Evolutionary conservation across 352 stramenopile genomes (phyloP), one percentile per base, ranked within the genome.

Genomic region (Globisporangium ultimum): DNA sequence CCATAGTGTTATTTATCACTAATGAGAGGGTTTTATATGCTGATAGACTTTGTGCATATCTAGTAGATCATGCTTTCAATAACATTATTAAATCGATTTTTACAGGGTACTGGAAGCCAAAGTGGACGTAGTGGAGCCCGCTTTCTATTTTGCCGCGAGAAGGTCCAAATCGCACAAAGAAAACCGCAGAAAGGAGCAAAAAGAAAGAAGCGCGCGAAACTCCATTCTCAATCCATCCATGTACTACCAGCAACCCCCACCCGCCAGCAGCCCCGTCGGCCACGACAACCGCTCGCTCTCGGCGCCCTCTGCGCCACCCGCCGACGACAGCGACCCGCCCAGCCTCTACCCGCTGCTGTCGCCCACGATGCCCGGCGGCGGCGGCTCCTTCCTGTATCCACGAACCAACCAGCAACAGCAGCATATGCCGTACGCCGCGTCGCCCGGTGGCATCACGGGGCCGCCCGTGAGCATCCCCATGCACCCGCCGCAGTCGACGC

Each of bases 301-400:
- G 53, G 61, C 71, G 24, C 73, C 73, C 2, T 83, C 71, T 0
- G 74, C 72, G 5, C 74, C 74, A 13, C 72, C 67, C 1, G 70
- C 63, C 3, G 71, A 80, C 55, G 55, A 24, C 18, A 63, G 75
- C 53, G 48, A 14, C 9, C 59, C 50, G 43, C 49, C 13, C 41
- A 55, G 47, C 6, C 18, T 63, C 21, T 80, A 77, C 61, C 53
- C 67, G 24, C 62, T 58, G 14, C 53, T 63, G 6, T 46, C 55
- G 3, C 24, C 53, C 3, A 65, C 68, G 55, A 64, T 58, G 24
- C 24, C 24, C n/a, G n/a, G n/a, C 24, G 24, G 2, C 41, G 55
- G 54, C 41, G 55, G 54, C 18, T 80, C 68, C 5, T 72, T 75
- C 52, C 21, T 61, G 15, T 61, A 48, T 34, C 36, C 55, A 6